Base-by-base conservation (phyloP, 208 protist genomes). In the Acanthamoeba healyi region DNA sequence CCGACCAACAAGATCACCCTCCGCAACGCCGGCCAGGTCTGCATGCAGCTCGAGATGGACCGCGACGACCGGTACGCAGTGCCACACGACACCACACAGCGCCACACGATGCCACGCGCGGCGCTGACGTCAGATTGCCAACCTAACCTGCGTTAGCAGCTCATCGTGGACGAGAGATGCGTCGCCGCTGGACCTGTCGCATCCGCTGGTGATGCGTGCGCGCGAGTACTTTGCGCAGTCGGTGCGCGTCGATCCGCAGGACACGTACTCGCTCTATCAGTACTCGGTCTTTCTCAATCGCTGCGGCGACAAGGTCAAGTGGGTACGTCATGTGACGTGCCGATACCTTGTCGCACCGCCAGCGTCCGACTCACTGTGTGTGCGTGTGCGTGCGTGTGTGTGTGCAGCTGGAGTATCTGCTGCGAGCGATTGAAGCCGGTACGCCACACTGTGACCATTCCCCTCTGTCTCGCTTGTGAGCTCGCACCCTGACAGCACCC, bases 191-290 rank as follows among this genome's bases (percentile, higher is more conserved):
- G 46, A 84, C 46, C 2, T 38, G 74, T 9, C 0, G 74, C 74
- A 26, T 1, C 74, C 74, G 38, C 14, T 84, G 74, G 42, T 84
- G 42, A 5, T 4, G 26, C 17, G 42, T 14, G 74, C 74, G 38
- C 74, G 74, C 0, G 74, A 84, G 1, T 84, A 84, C 74, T 84
- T 84, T 84, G 74, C 42, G n/a, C 74, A 38, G 46, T 51, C 74
- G 46, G 74, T 84, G 44, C 38, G 29, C 22, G 32, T 15, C 74
- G 74, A 84, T n/a, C 74, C 74, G 7, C 74, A 84, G 42, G 74
- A 84, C 74, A 84, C 74, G 26, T 84, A 84, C 74, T 58, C 42
- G 24, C 74, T 84, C 42, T 84, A 58, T 22, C 74, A 84, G 74
- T 84, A 84, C 74, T 17, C 42, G 22, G 4, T 4, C 7, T 84